Evolutionary conservation across 2,329 filamentous ascomycete genomes (phyloP), one percentile per base, ranked within the genome.

Genomic region (Ophiocordyceps camponoti-rufipedis): DNA sequence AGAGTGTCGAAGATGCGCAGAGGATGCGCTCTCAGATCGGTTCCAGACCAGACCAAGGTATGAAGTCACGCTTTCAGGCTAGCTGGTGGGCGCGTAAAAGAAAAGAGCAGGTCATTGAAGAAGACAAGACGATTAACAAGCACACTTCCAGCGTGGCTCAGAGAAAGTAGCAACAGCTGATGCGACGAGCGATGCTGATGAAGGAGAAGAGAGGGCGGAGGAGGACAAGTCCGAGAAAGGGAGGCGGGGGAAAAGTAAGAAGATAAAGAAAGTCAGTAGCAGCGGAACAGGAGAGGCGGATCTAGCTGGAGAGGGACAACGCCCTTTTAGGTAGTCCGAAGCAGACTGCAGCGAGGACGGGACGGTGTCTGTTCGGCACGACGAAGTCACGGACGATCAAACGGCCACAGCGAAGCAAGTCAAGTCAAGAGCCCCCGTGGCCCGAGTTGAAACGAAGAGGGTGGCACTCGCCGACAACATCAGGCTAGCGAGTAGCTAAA

Each of bases 111-210:
- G 42, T 31, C 18, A 29, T 7, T 1, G 18, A 33, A 13, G 5
- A 33, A 38, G 8, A 5, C 14, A n/a, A 38, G 35, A 14, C 32
- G 14, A 38, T n/a, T 8, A 38, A 16, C 11, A 18, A 44, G 42
- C 42, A 9, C 42, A 44, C 42, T 44, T 35, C 42, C 42, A 44
- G 42, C 42, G 42, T 44, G 42, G 42, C 42, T 31, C 18, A 33
- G n/a, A 38, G 12, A 6, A n/a, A 16, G n/a, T n/a, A 38, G 14
- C 16, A 38, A 38, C 13, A 38, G 16, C 14, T 16, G 6, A 5
- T 16, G 9, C 5, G n/a, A 10, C 6, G n/a, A 10, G n/a, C 7
- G 14, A 38, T 9, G 9, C 14, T 16, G 9, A 16, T 5, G n/a
- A 38, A 38, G 5, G 9, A 10, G 12, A 5, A 23, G 18, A 38